Base-by-base conservation (phyloP, 1,284 basidiomycete genomes). In the Leccinum discolor region DNA sequence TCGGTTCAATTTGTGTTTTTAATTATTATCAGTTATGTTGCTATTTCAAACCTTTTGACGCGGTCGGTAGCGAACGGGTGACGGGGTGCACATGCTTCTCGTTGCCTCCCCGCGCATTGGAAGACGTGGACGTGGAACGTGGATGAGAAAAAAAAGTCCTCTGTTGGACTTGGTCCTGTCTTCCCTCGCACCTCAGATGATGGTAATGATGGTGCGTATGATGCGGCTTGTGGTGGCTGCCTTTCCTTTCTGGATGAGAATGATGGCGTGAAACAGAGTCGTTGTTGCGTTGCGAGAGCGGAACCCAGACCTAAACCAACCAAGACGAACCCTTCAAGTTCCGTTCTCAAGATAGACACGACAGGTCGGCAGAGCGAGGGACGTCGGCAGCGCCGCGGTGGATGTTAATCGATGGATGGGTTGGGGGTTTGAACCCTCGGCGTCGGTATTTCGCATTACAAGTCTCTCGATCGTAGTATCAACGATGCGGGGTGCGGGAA, bases 31-130 rank as follows among this genome's bases (percentile, higher is more conserved):
- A 18, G n/a, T 18, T 47, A 47, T 47, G 44, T 47, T 47, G 8
- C 44, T 16, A 47, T 47, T 47, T 47, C 5, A 18, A 47, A 47
- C 44, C 21, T 47, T 47, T n/a, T 47, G 44, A 47, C 44, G 5
- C 8, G 65, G 8, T 70, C 71, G 69, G 71, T 61, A 63, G 71
- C 63, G 69, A 40, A 74, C 70, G 70, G 70, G 59, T 73, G 73
- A 60, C 59, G n/a, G 32, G 67, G 54, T 71, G 60, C 72, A 74
- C 71, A 73, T 71, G 70, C 56, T 47, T 29, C 18, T 47, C 44
- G 10, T 47, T 47, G 44, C 44, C 44, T 47, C 44, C n/a, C n/a
- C 44, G 44, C 10, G n/a, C 44, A 10, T 14, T 40, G 38, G 44
- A 47, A 47, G n/a, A 47, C 8, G 44, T 47, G n/a, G 44, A 47